phyloP scores from a whole-genome alignment of 169 alveolate genomes.

The Cyclospora cayetanensis region DNA sequence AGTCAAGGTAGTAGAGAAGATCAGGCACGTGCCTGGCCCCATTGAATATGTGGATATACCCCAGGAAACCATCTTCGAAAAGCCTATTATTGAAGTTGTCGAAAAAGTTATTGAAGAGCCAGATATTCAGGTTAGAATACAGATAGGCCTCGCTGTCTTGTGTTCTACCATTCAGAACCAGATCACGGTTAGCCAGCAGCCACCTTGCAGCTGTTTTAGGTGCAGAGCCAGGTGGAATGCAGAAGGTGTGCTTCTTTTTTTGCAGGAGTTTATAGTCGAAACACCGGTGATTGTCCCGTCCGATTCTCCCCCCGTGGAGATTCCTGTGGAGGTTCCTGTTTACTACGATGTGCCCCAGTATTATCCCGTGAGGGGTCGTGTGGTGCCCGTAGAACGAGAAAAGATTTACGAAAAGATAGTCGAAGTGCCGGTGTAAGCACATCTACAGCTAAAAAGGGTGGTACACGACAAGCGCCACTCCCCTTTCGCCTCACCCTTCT shows the following conservation, averaged over 20 bases:
- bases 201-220: no score
- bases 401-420: constrained; percentile 27
- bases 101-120: constrained; percentile 78
- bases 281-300: constrained; percentile 23
- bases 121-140: constrained; percentile 70
- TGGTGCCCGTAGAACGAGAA: constrained; percentile 23
- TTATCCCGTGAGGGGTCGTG: constrained; percentile 10
- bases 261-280: constrained; percentile 31
- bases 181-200: no score
- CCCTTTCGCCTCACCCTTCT: no score
- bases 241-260: no score
- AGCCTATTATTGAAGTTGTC: constrained; percentile 65
- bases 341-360: constrained; percentile 44
- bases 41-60: constrained; percentile 74
- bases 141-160: background rate
- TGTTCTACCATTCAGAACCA: no score
- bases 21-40: constrained; percentile 79
- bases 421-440: constrained; percentile 51
- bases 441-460: background rate
- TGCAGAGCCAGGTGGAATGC: no score
- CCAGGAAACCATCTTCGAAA: constrained; percentile 73
- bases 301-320: background rate
- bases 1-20: constrained; percentile 76
- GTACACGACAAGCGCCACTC: no score
- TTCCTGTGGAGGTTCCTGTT: constrained; percentile 51